These are phyloP conservation scores for Apiospora sp. DNA, from an alignment of 2,329 filamentous ascomycete species.

Conservation along the genomic window DNA sequence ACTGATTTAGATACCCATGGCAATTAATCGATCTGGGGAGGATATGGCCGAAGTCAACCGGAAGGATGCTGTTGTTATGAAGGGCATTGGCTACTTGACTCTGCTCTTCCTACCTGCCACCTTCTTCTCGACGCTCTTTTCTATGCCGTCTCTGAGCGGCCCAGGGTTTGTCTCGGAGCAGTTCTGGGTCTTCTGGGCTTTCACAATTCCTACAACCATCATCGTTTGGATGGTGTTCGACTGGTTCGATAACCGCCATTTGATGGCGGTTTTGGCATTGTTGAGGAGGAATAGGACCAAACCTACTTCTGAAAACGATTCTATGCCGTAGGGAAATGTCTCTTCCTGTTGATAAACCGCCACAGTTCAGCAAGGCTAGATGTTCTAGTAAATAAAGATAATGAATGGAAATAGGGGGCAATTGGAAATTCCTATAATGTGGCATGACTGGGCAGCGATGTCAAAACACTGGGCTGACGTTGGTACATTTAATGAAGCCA, in stretches of 20 bases:
- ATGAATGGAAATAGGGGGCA: too few species aligned
- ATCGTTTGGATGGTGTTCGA: background rate
- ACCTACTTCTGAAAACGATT: too few species aligned
- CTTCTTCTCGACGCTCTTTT: background rate
- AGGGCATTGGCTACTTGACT: background rate
- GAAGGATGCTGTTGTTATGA: background rate
- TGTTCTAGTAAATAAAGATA: too few species aligned
- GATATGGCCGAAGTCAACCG: background rate
- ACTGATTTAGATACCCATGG: background rate
- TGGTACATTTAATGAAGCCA: too few species aligned
- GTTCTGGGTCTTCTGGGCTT: background rate
- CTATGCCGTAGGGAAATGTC: too few species aligned
- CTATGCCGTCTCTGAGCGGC: background rate
- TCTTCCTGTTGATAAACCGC: too few species aligned
- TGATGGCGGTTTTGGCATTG: background rate
- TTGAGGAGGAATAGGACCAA: background rate
- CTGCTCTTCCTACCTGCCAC: background rate
- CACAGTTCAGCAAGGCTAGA: too few species aligned
- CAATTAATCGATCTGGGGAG: background rate
- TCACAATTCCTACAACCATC: background rate
- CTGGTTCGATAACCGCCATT: background rate
- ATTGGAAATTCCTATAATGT: too few species aligned
- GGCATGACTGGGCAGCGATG: too few species aligned
- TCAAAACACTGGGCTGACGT: too few species aligned
- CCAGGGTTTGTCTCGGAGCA: background rate